Conservation (phyloP, 73 alveolate species). For the Stentor roeselii region DNA sequence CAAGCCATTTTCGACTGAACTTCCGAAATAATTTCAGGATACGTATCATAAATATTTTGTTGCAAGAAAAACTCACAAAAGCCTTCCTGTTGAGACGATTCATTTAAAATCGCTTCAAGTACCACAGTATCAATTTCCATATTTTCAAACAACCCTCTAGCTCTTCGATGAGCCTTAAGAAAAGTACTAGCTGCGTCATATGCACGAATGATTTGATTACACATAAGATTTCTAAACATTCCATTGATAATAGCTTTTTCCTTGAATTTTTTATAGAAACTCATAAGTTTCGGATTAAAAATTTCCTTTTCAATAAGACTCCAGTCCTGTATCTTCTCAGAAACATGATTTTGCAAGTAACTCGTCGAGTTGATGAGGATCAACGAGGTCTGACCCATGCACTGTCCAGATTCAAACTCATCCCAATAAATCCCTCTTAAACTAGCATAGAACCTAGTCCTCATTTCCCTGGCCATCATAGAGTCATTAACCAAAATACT, state of each 20-base stretch:
- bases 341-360: slow-evolving; percentile 29
- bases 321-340: slow-evolving; percentile 17
- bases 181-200: slow-evolving; percentile 36
- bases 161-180: slow-evolving; percentile 33
- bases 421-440: slow-evolving; percentile 48
- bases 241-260: slow-evolving; percentile 4
- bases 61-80: not conserved
- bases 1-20: slow-evolving; percentile 4
- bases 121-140: slow-evolving; percentile 2
- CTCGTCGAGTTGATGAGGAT: slow-evolving; percentile 33
- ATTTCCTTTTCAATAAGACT: slow-evolving; percentile 22
- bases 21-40: slow-evolving; percentile 17
- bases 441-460: slow-evolving; percentile 31
- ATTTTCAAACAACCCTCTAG: not conserved
- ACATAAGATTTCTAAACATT: not conserved
- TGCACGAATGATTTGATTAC: not conserved
- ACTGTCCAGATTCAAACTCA: slow-evolving; percentile 39
- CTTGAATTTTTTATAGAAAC: not conserved
- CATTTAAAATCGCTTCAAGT: not conserved
- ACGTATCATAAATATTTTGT: not conserved
- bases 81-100: not conserved
- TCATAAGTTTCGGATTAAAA: not conserved
- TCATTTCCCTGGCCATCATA: slow-evolving; percentile 32
- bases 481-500: not conserved
- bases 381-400: slow-evolving; percentile 25